A percentile compares a stretch with the other conserved stretches of the same genome.
These are phyloP conservation scores for Colletotrichum sp. DNA, from an alignment of 2,329 filamentous ascomycete genomes.

Conservation along the genomic window DNA sequence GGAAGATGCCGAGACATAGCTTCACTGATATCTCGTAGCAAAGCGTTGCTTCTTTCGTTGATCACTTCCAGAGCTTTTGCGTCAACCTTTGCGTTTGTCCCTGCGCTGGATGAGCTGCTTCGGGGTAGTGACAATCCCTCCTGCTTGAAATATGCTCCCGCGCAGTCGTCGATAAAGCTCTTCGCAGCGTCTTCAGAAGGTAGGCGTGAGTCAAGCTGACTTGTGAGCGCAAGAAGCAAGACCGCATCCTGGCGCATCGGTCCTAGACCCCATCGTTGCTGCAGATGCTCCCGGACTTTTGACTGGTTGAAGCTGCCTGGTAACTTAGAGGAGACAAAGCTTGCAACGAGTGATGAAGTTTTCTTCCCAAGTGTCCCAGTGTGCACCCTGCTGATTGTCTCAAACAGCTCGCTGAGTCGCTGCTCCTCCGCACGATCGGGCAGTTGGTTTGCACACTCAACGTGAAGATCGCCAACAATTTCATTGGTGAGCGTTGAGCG, in stretches of 20 bases:
- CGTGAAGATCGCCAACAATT: constrained; percentile 94
- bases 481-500: constrained; percentile 99
- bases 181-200: background rate
- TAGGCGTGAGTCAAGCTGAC: constrained; percentile 71
- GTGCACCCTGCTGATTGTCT: constrained; percentile 69
- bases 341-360: constrained; percentile 87
- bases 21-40: background rate
- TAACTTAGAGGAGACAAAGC: constrained; percentile 98
- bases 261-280: constrained; percentile 89
- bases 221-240: constrained; percentile 84
- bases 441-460: constrained; percentile 90
- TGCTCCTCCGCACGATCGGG: constrained; percentile 98
- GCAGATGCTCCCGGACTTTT: constrained; percentile 88
- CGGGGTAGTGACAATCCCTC: background rate
- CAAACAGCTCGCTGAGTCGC: constrained; percentile 77
- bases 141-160: background rate
- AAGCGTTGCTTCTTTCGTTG: background rate
- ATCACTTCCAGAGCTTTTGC: constrained; percentile 89
- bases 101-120: background rate
- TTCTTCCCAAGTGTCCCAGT: constrained; percentile 95
- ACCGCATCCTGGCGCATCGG: constrained; percentile 89
- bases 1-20: background rate
- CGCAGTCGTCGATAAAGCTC: background rate
- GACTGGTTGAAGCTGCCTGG: constrained; percentile 99
- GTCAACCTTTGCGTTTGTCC: constrained; percentile 78